Conservation (phyloP, 1,284 basidiomycete genomes). For the Ceratobasidium sp. region DNA sequence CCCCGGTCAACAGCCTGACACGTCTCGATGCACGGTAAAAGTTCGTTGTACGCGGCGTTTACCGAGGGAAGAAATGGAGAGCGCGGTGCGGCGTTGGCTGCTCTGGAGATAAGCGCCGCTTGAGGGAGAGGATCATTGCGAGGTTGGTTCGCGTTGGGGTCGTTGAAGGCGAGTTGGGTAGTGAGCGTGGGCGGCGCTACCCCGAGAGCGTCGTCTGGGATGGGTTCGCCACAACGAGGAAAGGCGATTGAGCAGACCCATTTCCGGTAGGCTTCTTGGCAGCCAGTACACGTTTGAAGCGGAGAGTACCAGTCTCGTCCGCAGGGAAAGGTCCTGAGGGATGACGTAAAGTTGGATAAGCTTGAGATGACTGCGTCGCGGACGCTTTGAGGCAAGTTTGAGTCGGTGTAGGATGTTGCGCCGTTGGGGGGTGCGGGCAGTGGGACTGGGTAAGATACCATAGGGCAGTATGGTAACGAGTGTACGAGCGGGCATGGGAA, state of each 20-base stretch:
- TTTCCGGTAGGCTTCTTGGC: constrained; percentile 77
- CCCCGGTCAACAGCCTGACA: constrained; percentile 81
- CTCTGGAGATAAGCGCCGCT: constrained; percentile 59
- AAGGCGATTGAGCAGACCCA: constrained; percentile 84
- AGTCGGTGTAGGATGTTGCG: constrained; percentile 63
- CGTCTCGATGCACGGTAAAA: constrained; percentile 83
- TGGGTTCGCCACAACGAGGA: constrained; percentile 75
- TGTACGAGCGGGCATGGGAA: constrained; percentile 76
- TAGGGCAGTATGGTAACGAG: constrained; percentile 80
- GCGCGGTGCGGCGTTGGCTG: constrained; percentile 57
- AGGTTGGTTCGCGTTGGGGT: constrained; percentile 61
- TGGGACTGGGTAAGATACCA: constrained; percentile 77
- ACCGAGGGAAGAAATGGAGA: constrained; percentile 51
- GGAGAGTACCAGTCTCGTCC: constrained; percentile 86
- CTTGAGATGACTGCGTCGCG: constrained; percentile 67
- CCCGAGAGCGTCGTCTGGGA: constrained; percentile 50
- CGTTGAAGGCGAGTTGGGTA: constrained; percentile 45
- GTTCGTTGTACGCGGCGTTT: constrained; percentile 65
- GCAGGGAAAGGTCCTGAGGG: constrained; percentile 79
- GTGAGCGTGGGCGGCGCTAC: constrained; percentile 52
- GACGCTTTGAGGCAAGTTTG: constrained; percentile 67
- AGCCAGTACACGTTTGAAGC: constrained; percentile 80
- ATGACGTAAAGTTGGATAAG: constrained; percentile 79
- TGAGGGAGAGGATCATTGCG: constrained; percentile 57
- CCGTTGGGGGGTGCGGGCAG: constrained; percentile 63